Evolutionary conservation across 768 basidiomycete species (phyloP).

Genomic region (Kwoniella newhampshirensis): DNA sequence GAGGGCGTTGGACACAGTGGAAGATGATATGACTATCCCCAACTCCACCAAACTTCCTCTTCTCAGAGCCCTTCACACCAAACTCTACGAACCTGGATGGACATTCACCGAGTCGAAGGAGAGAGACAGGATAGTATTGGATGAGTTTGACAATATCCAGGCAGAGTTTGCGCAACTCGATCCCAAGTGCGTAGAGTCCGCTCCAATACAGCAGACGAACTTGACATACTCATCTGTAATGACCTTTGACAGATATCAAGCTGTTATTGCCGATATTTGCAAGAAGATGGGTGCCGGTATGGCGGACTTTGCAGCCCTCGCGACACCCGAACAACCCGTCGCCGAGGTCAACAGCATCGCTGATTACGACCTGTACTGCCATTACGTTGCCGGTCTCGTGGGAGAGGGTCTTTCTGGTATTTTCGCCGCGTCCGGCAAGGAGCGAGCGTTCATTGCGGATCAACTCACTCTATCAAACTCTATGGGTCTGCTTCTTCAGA

Average conservation of each 20-base stretch:
- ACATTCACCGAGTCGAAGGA: constrained; percentile 80
- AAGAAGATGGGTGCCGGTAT: constrained; percentile 89
- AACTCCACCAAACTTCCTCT: constrained; percentile 82
- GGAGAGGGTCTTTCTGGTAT: constrained; percentile 90
- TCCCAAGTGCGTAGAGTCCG: constrained; percentile 58
- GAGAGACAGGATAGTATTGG: constrained; percentile 79
- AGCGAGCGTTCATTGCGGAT: constrained; percentile 67
- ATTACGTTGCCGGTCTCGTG: constrained; percentile 96
- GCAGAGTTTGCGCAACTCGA: constrained; percentile 73
- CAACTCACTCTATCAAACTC: constrained; percentile 88
- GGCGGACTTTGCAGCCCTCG: constrained; percentile 89
- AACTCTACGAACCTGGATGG: constrained; percentile 81
- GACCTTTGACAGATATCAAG: constrained; percentile 58
- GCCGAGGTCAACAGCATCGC: constrained; percentile 69
- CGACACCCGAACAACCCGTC: constrained; percentile 61
- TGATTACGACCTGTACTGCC: constrained; percentile 96
- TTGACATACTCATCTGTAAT: too few relatives aligned
- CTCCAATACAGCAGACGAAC: background rate
- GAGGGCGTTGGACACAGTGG: constrained; percentile 91
- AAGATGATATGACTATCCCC: constrained; percentile 96
- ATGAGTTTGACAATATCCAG: constrained; percentile 77
- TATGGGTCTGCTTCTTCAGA: constrained; percentile 94
- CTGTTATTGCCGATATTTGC: constrained; percentile 77
- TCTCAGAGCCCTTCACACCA: constrained; percentile 75
- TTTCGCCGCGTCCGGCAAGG: constrained; percentile 81